These are phyloP conservation scores for Alloteropsis semialata DNA, from an alignment of 176 grass and related monocot species.

Conservation along the genomic window DNA sequence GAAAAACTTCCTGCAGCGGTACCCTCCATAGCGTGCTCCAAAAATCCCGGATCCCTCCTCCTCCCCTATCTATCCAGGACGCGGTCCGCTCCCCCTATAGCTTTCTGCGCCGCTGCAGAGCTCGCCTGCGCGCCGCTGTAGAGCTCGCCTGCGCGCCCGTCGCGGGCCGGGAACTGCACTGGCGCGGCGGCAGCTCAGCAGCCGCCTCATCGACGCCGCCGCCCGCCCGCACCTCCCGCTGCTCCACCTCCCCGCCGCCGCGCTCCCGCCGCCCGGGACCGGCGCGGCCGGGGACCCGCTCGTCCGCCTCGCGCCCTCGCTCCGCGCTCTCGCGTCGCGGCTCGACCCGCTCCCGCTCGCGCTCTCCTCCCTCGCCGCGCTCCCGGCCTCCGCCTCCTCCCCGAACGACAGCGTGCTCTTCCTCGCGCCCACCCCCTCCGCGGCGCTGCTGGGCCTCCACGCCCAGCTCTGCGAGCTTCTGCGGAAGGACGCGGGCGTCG, in stretches of 20 bases:
- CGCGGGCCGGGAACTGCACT: no score
- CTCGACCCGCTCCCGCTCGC: constrained; percentile 75
- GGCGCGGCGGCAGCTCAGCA: constrained; percentile 86
- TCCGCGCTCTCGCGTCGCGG: constrained; percentile 75
- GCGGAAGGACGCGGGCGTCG: constrained; percentile 74
- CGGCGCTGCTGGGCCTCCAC: constrained; percentile 74
- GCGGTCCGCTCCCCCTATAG: no score
- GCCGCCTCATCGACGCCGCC: constrained; percentile 78
- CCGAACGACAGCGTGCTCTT: constrained; percentile 60
- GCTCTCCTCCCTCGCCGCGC: constrained; percentile 58
- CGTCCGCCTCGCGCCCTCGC: constrained; percentile 64
- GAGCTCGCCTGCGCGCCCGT: no score
- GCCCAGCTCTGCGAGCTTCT: constrained; percentile 90
- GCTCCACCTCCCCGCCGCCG: constrained; percentile 57
- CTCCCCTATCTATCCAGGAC: no score
- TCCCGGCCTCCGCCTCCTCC: constrained; percentile 27
- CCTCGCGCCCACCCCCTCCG: constrained; percentile 79
- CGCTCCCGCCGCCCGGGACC: constrained; percentile 31
- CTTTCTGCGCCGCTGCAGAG: no score
- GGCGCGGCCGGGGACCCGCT: constrained; percentile 37
- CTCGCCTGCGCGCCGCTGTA: no score
- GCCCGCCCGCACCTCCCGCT: constrained; percentile 79
- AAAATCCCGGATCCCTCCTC: no score
- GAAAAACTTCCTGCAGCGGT: no score
- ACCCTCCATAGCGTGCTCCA: no score